phyloP scores from a whole-genome alignment of 1,284 basidiomycete genomes.

The Microstroma glucosiphilum region DNA sequence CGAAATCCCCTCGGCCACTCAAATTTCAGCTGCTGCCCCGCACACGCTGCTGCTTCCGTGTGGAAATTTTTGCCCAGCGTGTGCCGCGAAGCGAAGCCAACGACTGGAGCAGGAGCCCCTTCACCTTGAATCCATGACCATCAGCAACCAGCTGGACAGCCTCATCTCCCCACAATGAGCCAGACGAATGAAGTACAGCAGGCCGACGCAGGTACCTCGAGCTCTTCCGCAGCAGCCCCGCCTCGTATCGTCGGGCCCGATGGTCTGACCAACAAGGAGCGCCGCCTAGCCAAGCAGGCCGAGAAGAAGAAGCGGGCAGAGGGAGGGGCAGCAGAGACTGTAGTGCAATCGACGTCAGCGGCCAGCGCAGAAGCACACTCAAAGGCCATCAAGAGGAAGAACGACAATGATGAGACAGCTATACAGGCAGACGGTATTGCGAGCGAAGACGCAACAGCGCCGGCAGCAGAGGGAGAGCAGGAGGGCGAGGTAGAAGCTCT shows the following conservation, averaged over 20 bases:
- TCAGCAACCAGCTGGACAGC: too few species aligned
- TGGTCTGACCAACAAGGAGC: constrained; percentile 39
- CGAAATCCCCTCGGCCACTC: too few species aligned
- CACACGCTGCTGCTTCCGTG: too few species aligned
- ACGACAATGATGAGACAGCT: constrained; percentile 20
- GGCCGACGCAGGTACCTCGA: too few species aligned
- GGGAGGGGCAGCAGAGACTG: constrained; percentile 6
- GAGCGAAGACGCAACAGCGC: constrained; percentile 62
- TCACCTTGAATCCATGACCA: too few species aligned
- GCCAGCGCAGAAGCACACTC: neutral
- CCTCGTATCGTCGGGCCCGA: constrained; percentile 7
- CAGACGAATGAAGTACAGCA: too few species aligned
- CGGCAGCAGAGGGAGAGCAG: constrained; percentile 62
- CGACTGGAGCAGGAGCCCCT: too few species aligned
- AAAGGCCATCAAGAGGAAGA: constrained; percentile 16
- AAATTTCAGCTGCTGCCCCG: too few species aligned
- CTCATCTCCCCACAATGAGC: too few species aligned
- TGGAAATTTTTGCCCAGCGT: too few species aligned
- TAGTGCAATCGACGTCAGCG: neutral
- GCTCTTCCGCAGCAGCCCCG: neutral
- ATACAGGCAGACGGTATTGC: constrained; percentile 55
- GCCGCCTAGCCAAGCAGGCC: constrained; percentile 26
- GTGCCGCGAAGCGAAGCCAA: too few species aligned
- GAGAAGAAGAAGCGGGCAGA: constrained; percentile 26
- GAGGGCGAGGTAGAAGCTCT: constrained; percentile 34